A percentile compares a stretch with the other conserved stretches of the same genome.
phyloP scores from a whole-genome alignment of 768 basidiomycete species.

The Lactarius indigo region DNA sequence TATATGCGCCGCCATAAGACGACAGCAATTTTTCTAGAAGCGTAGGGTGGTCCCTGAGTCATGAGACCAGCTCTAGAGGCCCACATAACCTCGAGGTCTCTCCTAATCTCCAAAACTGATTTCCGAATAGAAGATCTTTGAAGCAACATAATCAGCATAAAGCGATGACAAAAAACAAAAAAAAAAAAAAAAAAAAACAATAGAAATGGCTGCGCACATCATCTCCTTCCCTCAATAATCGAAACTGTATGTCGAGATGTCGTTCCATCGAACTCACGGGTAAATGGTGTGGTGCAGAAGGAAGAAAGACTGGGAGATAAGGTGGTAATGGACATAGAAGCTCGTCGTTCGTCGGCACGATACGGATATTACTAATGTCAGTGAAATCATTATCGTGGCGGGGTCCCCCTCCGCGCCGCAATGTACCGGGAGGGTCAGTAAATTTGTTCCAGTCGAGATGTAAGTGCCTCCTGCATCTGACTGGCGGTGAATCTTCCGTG shows the following conservation, averaged over 20 bases:
- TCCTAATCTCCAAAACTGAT: constrained; percentile 23
- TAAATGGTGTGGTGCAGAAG: constrained; percentile 61
- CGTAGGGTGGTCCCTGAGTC: constrained; percentile 30
- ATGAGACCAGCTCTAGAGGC: background rate
- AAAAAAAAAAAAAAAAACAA: background rate
- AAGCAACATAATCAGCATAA: background rate
- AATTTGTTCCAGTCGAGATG: constrained; percentile 36
- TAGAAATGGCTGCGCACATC: constrained; percentile 39
- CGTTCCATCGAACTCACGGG: constrained; percentile 58
- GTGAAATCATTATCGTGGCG: constrained; percentile 68
- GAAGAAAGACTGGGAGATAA: constrained; percentile 60
- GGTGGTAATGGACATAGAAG: constrained; percentile 47
- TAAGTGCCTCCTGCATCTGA: constrained; percentile 35
- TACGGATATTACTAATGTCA: constrained; percentile 54
- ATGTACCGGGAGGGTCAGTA: constrained; percentile 57
- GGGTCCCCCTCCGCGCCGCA: constrained; percentile 42
- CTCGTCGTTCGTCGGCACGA: constrained; percentile 69
- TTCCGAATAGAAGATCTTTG: constrained; percentile 25
- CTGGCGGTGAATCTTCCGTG: constrained; percentile 14
- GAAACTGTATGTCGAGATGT: constrained; percentile 69
- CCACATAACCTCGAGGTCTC: constrained; percentile 23
- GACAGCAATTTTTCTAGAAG: constrained; percentile 44
- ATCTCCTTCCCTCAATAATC: constrained; percentile 73
- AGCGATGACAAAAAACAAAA: background rate
- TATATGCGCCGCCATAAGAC: constrained; percentile 59